Percentiles rank a stretch among this genome's conserved stretches.
phyloP scores from a whole-genome alignment of 352 stramenopile species.

The Globisporangium yorkense region DNA sequence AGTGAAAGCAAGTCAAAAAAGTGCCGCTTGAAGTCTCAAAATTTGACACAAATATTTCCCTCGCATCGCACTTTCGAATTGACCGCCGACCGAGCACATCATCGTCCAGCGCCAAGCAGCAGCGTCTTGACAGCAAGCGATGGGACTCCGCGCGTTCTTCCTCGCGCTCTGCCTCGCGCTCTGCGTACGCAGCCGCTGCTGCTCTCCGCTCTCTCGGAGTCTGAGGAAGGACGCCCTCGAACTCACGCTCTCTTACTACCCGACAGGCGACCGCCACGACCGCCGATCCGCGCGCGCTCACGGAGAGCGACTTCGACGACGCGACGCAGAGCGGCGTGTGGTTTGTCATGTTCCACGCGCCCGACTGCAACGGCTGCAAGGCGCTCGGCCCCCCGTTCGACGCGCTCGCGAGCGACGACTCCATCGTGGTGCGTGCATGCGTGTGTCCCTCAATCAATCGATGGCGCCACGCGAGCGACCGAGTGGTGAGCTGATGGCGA shows the following conservation, averaged over 20 bases:
- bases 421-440: slow-evolving; percentile 17
- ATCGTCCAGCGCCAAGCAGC: neutral
- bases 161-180: slow-evolving; percentile 15
- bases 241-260: neutral
- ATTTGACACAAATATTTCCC: neutral
- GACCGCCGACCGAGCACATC: too few species aligned
- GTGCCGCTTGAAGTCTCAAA: neutral
- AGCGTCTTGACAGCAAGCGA: slow-evolving; percentile 1
- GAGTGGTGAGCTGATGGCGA: neutral
- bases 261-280: slow-evolving; percentile 10
- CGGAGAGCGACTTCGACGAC: slow-evolving; percentile 47
- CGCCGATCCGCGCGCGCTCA: slow-evolving; percentile 25
- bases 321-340: slow-evolving; percentile 46
- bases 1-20: neutral
- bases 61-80: neutral
- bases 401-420: slow-evolving; percentile 32
- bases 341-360: slow-evolving; percentile 82
- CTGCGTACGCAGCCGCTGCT: slow-evolving; percentile 4
- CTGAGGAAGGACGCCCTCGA: neutral
- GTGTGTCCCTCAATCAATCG: neutral
- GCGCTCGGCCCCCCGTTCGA: slow-evolving; percentile 63
- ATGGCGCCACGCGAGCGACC: too few species aligned
- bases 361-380: slow-evolving; percentile 82
- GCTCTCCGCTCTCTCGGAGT: neutral
- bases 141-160: slow-evolving; percentile 21